phyloP scores from a whole-genome alignment of 352 stramenopile genomes.

The Pythium angustatum region DNA sequence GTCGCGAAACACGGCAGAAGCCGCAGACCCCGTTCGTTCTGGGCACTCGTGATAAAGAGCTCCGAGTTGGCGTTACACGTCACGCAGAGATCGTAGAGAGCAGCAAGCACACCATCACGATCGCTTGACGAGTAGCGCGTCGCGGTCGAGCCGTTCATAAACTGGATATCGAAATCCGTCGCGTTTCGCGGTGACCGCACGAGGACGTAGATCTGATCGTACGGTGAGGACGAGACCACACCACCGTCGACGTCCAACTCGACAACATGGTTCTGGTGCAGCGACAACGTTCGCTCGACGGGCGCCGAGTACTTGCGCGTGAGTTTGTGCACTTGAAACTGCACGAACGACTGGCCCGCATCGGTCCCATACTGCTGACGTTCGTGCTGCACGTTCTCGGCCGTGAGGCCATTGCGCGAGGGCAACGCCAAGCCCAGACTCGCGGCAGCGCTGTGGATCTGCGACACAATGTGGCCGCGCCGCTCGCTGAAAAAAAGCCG shows the following conservation, averaged over 20 bases:
- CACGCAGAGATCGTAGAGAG: constrained; percentile 77
- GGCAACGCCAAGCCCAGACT: constrained; percentile 61
- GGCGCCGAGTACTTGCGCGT: constrained; percentile 62
- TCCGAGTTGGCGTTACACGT: constrained; percentile 75
- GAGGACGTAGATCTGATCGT: constrained; percentile 71
- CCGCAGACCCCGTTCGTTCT: constrained; percentile 71
- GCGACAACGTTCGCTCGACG: constrained; percentile 52
- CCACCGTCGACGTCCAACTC: constrained; percentile 55
- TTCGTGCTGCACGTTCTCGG: constrained; percentile 48
- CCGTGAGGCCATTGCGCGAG: constrained; percentile 37
- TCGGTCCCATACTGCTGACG: constrained; percentile 46
- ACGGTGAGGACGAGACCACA: constrained; percentile 63
- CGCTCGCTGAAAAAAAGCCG: constrained; percentile 75
- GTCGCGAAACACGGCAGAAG: constrained; percentile 71
- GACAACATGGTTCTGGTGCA: constrained; percentile 71
- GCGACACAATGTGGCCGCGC: constrained; percentile 47
- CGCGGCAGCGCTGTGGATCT: constrained; percentile 56
- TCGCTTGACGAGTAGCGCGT: constrained; percentile 63
- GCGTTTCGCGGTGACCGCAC: constrained; percentile 46
- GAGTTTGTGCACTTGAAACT: constrained; percentile 70
- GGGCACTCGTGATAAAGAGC: constrained; percentile 64
- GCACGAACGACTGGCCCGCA: constrained; percentile 58
- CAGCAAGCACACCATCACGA: constrained; percentile 72
- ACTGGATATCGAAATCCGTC: constrained; percentile 77
- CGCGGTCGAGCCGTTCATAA: constrained; percentile 52